A percentile compares a stretch with the other conserved stretches of the same genome.
Conservation (phyloP, 2,329 filamentous ascomycete species). For the Aspergillus glaucus region DNA sequence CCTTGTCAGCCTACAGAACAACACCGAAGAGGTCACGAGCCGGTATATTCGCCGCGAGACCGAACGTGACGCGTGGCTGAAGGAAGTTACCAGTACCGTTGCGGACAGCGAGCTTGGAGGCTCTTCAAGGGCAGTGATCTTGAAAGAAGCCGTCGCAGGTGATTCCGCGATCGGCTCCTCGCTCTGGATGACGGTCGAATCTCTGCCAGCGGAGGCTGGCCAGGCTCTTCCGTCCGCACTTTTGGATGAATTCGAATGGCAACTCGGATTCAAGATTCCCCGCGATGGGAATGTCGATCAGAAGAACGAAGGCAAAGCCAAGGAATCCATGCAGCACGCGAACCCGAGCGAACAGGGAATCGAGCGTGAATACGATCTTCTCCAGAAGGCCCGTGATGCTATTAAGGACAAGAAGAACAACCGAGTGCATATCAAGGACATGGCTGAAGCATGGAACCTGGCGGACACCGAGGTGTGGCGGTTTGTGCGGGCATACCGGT, state of each 20-base stretch:
- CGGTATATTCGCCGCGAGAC: slow-evolving; percentile 62
- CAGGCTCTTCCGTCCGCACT: slow-evolving; percentile 50
- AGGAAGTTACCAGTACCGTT: slow-evolving; percentile 62
- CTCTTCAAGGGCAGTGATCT: slow-evolving; percentile 59
- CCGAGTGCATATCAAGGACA: slow-evolving; percentile 35
- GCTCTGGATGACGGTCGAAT: slow-evolving; percentile 76
- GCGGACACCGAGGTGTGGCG: slow-evolving; percentile 60
- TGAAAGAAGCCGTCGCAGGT: slow-evolving; percentile 77
- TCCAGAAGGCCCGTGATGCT: slow-evolving; percentile 45
- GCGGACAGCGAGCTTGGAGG: slow-evolving; percentile 59
- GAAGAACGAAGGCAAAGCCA: slow-evolving; percentile 26
- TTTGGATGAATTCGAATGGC: slow-evolving; percentile 71
- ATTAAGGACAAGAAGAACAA: slow-evolving; percentile 35
- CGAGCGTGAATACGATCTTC: slow-evolving; percentile 40
- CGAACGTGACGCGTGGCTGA: slow-evolving; percentile 72
- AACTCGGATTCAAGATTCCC: slow-evolving; percentile 79
- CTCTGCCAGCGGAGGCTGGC: slow-evolving; percentile 38
- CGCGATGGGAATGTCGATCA: slow-evolving; percentile 37
- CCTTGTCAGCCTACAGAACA: slow-evolving; percentile 59
- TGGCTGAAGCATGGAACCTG: slow-evolving; percentile 51
- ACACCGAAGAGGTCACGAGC: slow-evolving; percentile 54
- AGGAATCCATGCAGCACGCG: slow-evolving; percentile 30
- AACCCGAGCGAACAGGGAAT: slow-evolving; percentile 35
- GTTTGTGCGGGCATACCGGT: slow-evolving; percentile 54
- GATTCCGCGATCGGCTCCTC: slow-evolving; percentile 58